Evolutionary conservation across 2,329 filamentous ascomycete genomes (phyloP).

Genomic region (Rhynchosporium agropyri): DNA sequence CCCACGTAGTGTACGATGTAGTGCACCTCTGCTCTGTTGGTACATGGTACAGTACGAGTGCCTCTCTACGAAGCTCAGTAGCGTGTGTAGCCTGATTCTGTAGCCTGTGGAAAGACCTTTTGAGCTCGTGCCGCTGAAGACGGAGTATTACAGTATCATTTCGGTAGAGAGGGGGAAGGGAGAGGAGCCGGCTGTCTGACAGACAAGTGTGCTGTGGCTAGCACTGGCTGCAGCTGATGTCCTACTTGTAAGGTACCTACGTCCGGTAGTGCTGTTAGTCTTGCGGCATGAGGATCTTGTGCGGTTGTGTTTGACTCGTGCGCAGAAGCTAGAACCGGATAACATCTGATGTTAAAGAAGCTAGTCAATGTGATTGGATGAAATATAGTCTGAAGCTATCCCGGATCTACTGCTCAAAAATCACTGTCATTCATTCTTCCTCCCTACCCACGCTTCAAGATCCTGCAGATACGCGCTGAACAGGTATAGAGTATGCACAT

Average conservation of each 20-base stretch:
- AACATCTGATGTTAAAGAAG: neutral
- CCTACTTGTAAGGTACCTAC: neutral
- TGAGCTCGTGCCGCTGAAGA: no score
- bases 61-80: no score
- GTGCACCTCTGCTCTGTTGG: neutral
- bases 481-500: neutral
- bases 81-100: no score
- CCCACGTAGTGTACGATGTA: neutral
- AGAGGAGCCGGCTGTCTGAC: no score
- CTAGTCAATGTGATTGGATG: neutral
- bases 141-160: no score
- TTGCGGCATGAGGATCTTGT: neutral
- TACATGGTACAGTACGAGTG: no score
- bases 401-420: neutral
- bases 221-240: neutral
- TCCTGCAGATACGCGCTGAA: constrained; percentile 4
- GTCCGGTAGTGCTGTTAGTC: neutral
- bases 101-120: no score
- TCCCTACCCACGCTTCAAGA: neutral
- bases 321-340: neutral
- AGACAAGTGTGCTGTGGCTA: no score
- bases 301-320: neutral
- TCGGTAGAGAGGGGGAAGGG: no score
- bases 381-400: neutral
- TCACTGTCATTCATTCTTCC: neutral